A percentile compares a stretch with the other conserved stretches of the same genome.
Evolutionary conservation across 371 early-diverging fungal genomes (phyloP).

Genomic region (Syncephalastrum sp.): DNA sequence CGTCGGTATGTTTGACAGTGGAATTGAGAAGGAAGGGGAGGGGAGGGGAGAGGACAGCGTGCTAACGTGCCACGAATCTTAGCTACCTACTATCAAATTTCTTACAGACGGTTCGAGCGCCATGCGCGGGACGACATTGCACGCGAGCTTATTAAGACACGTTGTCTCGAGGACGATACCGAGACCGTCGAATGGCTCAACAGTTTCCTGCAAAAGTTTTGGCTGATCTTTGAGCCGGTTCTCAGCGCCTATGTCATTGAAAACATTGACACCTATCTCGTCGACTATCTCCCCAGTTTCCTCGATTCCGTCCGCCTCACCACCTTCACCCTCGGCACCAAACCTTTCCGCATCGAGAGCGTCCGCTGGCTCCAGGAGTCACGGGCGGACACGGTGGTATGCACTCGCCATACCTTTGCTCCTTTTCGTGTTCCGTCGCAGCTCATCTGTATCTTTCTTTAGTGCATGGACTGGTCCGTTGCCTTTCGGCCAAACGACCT

Average conservation of each 20-base stretch:
- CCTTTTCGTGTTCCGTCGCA: not conserved
- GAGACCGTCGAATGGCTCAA: conserved; percentile 99
- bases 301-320: conserved; percentile 90
- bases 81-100: conserved; percentile 72
- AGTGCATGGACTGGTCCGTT: conserved; percentile 92
- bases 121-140: conserved; percentile 71
- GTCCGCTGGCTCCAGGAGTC: conserved; percentile 76
- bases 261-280: conserved; percentile 73
- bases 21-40: too few relatives aligned
- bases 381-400: conserved; percentile 80
- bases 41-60: not conserved
- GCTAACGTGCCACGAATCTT: not conserved
- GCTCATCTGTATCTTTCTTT: not conserved
- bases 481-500: conserved; percentile 84
- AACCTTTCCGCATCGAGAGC: conserved; percentile 90
- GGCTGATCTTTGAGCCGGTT: conserved; percentile 95
- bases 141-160: conserved; percentile 55
- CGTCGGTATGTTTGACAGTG: conserved; percentile 35
- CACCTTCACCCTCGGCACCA: conserved; percentile 96
- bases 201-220: conserved; percentile 83
- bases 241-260: conserved; percentile 80
- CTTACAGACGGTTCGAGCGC: conserved; percentile 62
- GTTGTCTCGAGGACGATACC: conserved; percentile 46
- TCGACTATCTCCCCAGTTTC: conserved; percentile 83
- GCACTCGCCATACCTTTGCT: conserved; percentile 2